Base-by-base conservation (phyloP, 1,284 basidiomycete species). In the Irpex sp. region DNA sequence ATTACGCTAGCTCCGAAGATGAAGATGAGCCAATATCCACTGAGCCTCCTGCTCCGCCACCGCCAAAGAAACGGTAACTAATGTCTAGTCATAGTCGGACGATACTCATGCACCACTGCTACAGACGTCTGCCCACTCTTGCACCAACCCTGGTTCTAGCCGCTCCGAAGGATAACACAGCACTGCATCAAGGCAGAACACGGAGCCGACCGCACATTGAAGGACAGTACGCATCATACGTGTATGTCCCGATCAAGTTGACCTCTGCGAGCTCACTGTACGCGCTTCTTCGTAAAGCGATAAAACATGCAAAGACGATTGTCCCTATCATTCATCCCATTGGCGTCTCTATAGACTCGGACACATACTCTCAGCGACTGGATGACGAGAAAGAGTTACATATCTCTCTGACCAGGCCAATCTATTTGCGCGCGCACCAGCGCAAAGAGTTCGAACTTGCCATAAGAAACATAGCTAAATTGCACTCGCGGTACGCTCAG, bases 391-490 rank as follows among this genome's bases (percentile, higher is more conserved):
- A 59, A 11, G 78, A 89, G 68, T 76, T 90, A 59, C 92, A 93
- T 69, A 76, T 94, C 26, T 93, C 90, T 1, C 76, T 95, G 8
- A 89, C 91, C 0, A 80, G 89, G 0, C 91, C 92, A 3, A 80
- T 88, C n/a, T 91, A 85, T 71, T 74, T 94, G 51, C 83, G 88
- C n/a, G 81, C 87, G 4, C 85, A 93, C 71, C 92, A 94, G 71
- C 79, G 87, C 58, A 87, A 88, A 26, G 85, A 86, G 5, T 75
- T 93, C 59, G 89, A 83, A 70, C 77, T 75, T 47, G 83, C 83
- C 3, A 79, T 93, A 31, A 83, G 78, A 69, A 68, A 69, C 7
- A 65, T 83, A 7, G 83, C 87, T 46, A 76, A 74, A 61, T 68
- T 70, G 7, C 77, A 79, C 67, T 66, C 72, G 61, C 74, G 82